Percentiles rank a stretch among this genome's conserved stretches.
Evolutionary conservation across 495 filamentous ascomycete genomes (phyloP).

Genomic region (Astrocystis sublimbata): DNA sequence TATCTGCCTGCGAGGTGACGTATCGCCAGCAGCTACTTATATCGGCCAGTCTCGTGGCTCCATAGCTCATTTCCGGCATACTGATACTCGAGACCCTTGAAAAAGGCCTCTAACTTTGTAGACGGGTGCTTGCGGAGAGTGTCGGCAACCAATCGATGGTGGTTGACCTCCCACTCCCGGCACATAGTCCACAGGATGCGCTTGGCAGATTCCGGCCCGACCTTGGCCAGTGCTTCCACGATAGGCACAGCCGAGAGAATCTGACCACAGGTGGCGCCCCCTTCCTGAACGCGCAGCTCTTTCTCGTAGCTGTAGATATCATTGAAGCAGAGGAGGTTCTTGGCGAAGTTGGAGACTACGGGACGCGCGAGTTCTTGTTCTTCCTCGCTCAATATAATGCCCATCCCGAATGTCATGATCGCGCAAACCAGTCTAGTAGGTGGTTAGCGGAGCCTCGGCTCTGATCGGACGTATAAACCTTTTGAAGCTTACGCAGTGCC

Average conservation of each 20-base stretch:
- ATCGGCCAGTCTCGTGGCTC: not conserved
- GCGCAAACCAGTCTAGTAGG: too few species aligned
- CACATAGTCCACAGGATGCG: not conserved
- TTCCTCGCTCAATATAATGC: too few species aligned
- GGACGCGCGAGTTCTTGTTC: too few species aligned
- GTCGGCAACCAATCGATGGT: not conserved
- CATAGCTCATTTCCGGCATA: not conserved
- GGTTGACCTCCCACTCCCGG: not conserved
- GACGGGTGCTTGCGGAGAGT: not conserved
- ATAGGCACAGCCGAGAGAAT: not conserved
- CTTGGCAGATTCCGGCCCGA: not conserved
- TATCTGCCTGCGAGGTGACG: too few species aligned
- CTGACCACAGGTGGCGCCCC: constrained; percentile 23
- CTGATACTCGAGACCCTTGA: not conserved
- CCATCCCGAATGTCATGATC: too few species aligned
- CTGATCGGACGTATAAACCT: too few species aligned
- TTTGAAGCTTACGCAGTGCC: too few species aligned
- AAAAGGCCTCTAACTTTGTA: not conserved
- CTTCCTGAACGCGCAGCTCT: constrained; percentile 25
- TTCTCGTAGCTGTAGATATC: constrained; percentile 43
- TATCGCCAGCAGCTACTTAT: too few species aligned
- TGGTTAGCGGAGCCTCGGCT: too few species aligned
- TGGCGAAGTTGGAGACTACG: too few species aligned
- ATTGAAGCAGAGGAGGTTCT: too few species aligned
- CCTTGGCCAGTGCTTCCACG: not conserved